Percentiles rank a stretch among this genome's conserved stretches.
These are phyloP conservation scores for Mesembryanthemum crystallinum DNA, from an alignment of 148 eudicot species.

Conservation along the genomic window DNA sequence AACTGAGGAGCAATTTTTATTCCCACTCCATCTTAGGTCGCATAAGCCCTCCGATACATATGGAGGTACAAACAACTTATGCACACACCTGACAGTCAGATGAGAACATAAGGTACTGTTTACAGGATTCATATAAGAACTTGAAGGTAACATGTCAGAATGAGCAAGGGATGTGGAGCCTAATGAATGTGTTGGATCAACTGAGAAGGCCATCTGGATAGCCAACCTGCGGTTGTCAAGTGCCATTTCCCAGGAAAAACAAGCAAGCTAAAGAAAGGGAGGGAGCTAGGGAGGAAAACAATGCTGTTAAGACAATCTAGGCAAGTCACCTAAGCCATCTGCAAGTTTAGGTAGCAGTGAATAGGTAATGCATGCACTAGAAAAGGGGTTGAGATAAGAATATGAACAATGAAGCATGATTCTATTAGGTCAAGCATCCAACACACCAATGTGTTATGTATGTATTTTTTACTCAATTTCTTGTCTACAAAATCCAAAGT, in stretches of 20 bases:
- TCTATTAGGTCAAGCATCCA: slow-evolving; percentile 1
- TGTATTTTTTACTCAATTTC: background rate
- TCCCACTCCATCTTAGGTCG: background rate
- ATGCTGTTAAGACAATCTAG: too few species aligned
- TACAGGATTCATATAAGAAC: background rate
- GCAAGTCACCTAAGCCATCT: too few species aligned
- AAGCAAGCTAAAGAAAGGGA: background rate
- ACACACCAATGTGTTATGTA: background rate
- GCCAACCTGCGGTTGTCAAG: background rate
- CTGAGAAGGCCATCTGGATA: background rate
- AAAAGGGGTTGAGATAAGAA: background rate
- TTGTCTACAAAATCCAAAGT: background rate
- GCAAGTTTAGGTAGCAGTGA: background rate
- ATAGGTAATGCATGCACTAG: background rate
- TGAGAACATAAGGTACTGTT: background rate
- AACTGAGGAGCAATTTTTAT: background rate
- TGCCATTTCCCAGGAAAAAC: background rate
- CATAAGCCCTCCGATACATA: background rate
- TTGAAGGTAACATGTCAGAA: background rate
- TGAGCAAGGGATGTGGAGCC: background rate
- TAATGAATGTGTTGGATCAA: background rate
- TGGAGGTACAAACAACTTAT: background rate
- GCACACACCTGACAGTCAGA: too few species aligned
- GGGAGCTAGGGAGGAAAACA: background rate
- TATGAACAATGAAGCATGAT: background rate